Evolutionary conservation across 768 basidiomycete species (phyloP), one percentile per base, ranked within the genome.

Genomic region (Harrya chromipes): DNA sequence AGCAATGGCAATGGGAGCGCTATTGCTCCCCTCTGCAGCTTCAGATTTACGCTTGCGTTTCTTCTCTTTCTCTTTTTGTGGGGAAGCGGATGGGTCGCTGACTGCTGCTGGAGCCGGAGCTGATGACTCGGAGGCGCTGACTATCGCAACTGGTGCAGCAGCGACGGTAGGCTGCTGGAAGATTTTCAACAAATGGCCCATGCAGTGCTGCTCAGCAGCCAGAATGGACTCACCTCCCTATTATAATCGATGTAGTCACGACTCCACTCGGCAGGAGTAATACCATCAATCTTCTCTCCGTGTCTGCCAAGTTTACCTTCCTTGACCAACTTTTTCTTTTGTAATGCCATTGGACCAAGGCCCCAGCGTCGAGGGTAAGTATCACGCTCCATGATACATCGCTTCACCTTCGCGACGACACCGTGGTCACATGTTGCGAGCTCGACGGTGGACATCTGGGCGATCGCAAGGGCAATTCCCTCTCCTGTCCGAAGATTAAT

Each of bases 381-480:
- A 70, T 99, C 97, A 33, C 95, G 86, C 68, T 98, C 97, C 97
- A 99, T 99, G 65, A 99, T 98, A 66, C 95, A 97, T 44, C 97
- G 79, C 74, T 99, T 99, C 64, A 99, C 93, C 74, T 97, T 98
- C 31, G 97, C 97, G 37, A 98, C 95, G 49, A 99, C 92, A 40
- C 97, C 97, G 64, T 99, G 95, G 67, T 97, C 94, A 68, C 95
- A 98, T 3, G 94, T 95, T 9, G 93, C 89, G 43, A 99, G 84
- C 68, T 99, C 97, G 50, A 95, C 95, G 11, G 97, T 97, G 16
- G 94, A 91, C 97, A 99, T 99, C 66, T 95, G 93, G 17, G 94
- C 91, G 56, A 95, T 85, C 49, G 89, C 94, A 36, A 97, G 80
- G 19, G 94, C 94, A 63, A 95, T 95, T 27, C 90, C 94, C 69